Evolutionary conservation across 805 yeast species (phyloP).

Genomic region (Tetrapisispora arboricola): DNA sequence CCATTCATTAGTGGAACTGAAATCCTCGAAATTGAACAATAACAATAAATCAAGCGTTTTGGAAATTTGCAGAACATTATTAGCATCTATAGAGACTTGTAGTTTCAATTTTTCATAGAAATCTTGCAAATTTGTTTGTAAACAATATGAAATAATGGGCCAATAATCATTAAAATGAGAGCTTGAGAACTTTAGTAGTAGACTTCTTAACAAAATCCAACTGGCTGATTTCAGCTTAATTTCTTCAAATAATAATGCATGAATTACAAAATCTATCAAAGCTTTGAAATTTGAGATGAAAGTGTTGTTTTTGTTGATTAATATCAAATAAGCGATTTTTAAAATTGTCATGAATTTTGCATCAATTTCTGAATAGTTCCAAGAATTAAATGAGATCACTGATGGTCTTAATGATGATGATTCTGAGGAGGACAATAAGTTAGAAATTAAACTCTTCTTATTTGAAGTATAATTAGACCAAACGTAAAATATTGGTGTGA

Average conservation of each 20-base stretch:
- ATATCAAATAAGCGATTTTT: conserved; percentile 52
- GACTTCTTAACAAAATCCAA: conserved; percentile 51
- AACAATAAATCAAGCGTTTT: conserved; percentile 71
- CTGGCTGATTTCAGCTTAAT: conserved; percentile 22
- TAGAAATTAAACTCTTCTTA: conserved; percentile 37
- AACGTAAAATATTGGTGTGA: conserved; percentile 45
- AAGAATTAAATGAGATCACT: conserved; percentile 43
- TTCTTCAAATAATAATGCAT: conserved; percentile 23
- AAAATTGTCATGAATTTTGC: conserved; percentile 44
- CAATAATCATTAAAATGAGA: conserved; percentile 62
- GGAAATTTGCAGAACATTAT: conserved; percentile 44
- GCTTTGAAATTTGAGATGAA: conserved; percentile 39
- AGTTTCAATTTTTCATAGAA: conserved; percentile 23
- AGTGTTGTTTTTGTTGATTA: conserved; percentile 52
- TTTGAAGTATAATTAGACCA: conserved; percentile 57
- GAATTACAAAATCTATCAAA: conserved; percentile 39
- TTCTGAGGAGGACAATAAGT: conserved; percentile 16
- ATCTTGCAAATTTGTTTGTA: conserved; percentile 35
- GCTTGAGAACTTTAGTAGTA: conserved; percentile 52
- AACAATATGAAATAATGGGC: conserved; percentile 53
- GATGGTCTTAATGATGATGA: conserved; percentile 43
- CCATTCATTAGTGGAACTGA: conserved; percentile 65
- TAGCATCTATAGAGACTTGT: conserved; percentile 24
- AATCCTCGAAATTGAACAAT: conserved; percentile 66
- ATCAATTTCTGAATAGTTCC: conserved; percentile 65